Percentiles rank a stretch among this genome's conserved stretches.
Evolutionary conservation across 2,329 filamentous ascomycete genomes (phyloP).

Genomic region (Xylariaceae sp.): DNA sequence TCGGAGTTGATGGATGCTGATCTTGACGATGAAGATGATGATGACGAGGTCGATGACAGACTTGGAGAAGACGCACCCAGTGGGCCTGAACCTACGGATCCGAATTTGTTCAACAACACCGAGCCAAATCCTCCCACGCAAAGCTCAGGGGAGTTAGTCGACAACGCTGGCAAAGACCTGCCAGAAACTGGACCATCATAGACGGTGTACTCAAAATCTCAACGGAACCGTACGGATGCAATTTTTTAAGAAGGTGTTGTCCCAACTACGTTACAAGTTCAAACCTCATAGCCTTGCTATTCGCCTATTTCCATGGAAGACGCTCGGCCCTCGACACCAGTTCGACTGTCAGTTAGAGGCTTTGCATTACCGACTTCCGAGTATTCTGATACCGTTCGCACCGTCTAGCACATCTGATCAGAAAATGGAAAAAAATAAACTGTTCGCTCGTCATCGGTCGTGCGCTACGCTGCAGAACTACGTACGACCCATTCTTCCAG

Average conservation of each 20-base stretch:
- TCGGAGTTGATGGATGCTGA: not conserved
- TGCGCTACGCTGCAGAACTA: not conserved
- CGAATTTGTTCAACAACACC: not conserved
- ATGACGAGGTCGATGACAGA: constrained; percentile 7
- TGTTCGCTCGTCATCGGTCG: not conserved
- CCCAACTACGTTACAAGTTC: not conserved
- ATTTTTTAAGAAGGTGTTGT: not conserved
- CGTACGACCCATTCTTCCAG: not conserved
- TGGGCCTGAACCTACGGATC: not conserved
- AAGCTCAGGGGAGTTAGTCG: not conserved
- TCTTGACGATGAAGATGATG: constrained; percentile 4
- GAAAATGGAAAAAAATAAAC: not conserved
- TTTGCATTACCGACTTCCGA: no score
- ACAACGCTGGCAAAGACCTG: not conserved
- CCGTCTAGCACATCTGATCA: no score
- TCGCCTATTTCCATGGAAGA: not conserved
- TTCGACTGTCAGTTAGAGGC: not conserved
- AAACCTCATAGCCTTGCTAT: not conserved
- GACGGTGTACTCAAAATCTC: not conserved
- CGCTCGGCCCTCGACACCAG: not conserved
- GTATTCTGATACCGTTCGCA: no score
- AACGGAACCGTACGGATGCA: not conserved
- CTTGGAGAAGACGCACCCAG: constrained; percentile 4
- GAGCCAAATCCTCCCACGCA: not conserved
- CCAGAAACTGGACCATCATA: not conserved